Conservation (phyloP, 805 yeast genomes). For the Metschnikowia gruessii region DNA sequence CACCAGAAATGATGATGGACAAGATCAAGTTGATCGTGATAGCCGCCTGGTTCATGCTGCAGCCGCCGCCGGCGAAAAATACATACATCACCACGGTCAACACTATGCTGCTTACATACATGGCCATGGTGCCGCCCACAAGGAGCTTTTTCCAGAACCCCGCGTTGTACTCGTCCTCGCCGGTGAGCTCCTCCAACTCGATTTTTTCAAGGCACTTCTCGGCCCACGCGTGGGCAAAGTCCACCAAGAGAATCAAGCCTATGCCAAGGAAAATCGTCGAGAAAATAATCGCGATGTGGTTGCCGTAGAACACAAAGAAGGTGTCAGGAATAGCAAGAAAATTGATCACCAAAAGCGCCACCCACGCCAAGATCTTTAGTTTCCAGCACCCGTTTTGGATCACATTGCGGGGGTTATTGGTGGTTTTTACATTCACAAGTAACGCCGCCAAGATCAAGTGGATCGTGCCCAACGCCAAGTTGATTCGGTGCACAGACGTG, state of each 20-base stretch:
- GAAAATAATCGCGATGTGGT: constrained; percentile 78
- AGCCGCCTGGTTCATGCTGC: constrained; percentile 87
- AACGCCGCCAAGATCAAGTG: constrained; percentile 70
- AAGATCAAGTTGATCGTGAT: constrained; percentile 72
- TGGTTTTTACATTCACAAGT: constrained; percentile 71
- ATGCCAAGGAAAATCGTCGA: constrained; percentile 84
- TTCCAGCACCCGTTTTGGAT: constrained; percentile 95
- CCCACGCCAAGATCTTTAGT: constrained; percentile 61
- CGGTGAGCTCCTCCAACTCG: constrained; percentile 65
- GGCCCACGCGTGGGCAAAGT: constrained; percentile 98
- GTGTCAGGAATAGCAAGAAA: constrained; percentile 77
- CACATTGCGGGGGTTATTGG: constrained; percentile 71
- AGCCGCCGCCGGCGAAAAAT: constrained; percentile 76
- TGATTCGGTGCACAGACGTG: constrained; percentile 89
- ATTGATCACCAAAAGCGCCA: constrained; percentile 52
- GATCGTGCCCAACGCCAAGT: constrained; percentile 78
- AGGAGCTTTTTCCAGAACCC: constrained; percentile 76
- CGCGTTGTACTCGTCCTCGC: constrained; percentile 46
- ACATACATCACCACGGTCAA: constrained; percentile 79
- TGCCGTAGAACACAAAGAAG: constrained; percentile 88
- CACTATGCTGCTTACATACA: constrained; percentile 73
- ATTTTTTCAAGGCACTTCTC: constrained; percentile 90
- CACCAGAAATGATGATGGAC: constrained; percentile 57
- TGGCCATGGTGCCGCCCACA: constrained; percentile 79
- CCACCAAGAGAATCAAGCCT: constrained; percentile 87